phyloP scores from a whole-genome alignment of 805 yeast genomes.

The Martiniozyma abietophila region DNA sequence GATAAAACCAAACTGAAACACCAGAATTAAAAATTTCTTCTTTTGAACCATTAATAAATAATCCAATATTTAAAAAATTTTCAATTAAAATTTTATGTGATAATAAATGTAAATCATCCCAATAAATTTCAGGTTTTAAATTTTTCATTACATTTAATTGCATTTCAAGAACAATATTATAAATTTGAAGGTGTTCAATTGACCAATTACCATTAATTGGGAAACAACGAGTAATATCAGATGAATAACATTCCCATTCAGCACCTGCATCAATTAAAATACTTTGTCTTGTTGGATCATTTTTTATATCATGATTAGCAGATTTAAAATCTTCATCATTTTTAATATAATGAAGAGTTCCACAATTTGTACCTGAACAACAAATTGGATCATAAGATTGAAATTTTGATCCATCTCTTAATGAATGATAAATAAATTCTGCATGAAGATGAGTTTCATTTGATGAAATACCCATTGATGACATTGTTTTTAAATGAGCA shows the following conservation, averaged over 20 bases:
- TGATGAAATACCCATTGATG: constrained; percentile 77
- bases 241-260: constrained; percentile 88
- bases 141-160: constrained; percentile 60
- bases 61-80: constrained; percentile 63
- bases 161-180: constrained; percentile 75
- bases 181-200: constrained; percentile 74
- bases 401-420: constrained; percentile 85
- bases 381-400: constrained; percentile 94
- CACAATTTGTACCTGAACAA: constrained; percentile 86
- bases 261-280: constrained; percentile 94
- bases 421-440: constrained; percentile 86
- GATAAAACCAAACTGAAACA: constrained; percentile 73
- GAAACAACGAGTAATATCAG: constrained; percentile 93
- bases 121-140: constrained; percentile 71
- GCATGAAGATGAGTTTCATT: constrained; percentile 93
- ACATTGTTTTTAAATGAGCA: constrained; percentile 87
- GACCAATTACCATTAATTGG: constrained; percentile 89
- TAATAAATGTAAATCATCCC: constrained; percentile 78
- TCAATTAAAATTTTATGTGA: constrained; percentile 74
- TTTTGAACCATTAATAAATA: constrained; percentile 49
- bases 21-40: constrained; percentile 63
- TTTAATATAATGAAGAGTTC: constrained; percentile 81
- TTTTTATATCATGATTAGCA: too few relatives aligned
- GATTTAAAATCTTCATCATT: constrained; percentile 42
- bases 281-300: constrained; percentile 51